Percentiles rank a stretch among this genome's conserved stretches.
Evolutionary conservation across 2,329 filamentous ascomycete genomes (phyloP).

Genomic region (Coccinonectria pachysandricola): DNA sequence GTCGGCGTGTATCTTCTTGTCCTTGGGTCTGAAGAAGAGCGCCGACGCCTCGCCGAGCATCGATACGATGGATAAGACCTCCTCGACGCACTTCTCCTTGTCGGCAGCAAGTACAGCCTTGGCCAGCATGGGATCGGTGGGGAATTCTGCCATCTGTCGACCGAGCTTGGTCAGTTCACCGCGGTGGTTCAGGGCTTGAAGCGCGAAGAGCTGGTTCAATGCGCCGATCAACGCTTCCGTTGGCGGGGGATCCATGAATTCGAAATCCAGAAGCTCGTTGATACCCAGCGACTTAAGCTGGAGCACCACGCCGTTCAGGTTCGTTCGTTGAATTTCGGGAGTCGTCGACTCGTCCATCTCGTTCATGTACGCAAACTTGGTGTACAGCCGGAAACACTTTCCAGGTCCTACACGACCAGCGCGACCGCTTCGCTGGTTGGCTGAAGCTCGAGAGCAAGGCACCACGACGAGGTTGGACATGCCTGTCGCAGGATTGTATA

Average conservation of each 20-base stretch:
- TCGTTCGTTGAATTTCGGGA: conserved; percentile 86
- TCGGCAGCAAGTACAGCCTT: conserved; percentile 83
- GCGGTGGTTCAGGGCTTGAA: conserved; percentile 79
- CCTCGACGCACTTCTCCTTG: conserved; percentile 85
- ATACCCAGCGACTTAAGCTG: conserved; percentile 85
- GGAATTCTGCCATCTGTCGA: conserved; percentile 91
- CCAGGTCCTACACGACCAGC: conserved; percentile 87
- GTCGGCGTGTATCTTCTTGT: conserved; percentile 95
- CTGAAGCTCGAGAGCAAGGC: conserved; percentile 82
- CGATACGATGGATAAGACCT: conserved; percentile 84
- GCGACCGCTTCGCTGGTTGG: conserved; percentile 85
- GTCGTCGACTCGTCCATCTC: conserved; percentile 88
- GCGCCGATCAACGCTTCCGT: conserved; percentile 83
- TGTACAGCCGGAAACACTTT: conserved; percentile 89
- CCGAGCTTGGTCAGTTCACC: conserved; percentile 86
- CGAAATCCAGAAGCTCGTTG: conserved; percentile 84
- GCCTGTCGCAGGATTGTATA: conserved; percentile 82
- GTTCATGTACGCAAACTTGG: conserved; percentile 87
- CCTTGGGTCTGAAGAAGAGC: conserved; percentile 89
- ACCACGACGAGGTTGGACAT: conserved; percentile 90
- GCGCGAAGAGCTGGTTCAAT: conserved; percentile 81
- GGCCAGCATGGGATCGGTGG: conserved; percentile 82
- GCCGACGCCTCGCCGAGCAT: conserved; percentile 85
- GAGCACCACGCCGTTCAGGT: conserved; percentile 74
- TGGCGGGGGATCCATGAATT: conserved; percentile 90